Percentiles rank a stretch among this genome's conserved stretches.
phyloP scores from a whole-genome alignment of 1,284 basidiomycete genomes.

The Phylloporus sp. region DNA sequence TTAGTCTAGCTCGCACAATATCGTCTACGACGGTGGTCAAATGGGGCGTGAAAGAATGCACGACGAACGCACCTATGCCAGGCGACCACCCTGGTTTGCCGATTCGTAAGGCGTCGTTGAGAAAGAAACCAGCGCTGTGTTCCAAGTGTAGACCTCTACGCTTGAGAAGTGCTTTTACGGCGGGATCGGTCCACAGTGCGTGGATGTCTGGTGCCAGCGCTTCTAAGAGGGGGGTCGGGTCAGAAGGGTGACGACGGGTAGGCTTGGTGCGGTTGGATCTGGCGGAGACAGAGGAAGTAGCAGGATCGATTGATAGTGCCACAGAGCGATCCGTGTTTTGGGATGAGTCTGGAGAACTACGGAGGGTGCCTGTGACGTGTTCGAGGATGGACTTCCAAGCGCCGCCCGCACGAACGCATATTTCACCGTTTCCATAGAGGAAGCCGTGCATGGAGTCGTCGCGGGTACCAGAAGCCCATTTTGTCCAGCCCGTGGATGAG shows the following conservation, averaged over 20 bases:
- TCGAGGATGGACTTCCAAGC: constrained; percentile 58
- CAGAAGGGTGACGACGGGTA: constrained; percentile 36
- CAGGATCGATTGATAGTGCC: background rate
- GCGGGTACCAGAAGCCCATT: constrained; percentile 31
- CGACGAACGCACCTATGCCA: constrained; percentile 52
- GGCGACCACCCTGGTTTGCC: constrained; percentile 61
- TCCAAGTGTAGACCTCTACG: constrained; percentile 59
- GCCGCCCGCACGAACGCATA: constrained; percentile 64
- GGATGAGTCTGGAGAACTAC: background rate
- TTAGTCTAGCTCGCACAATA: constrained; percentile 69
- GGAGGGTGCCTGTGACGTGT: constrained; percentile 28
- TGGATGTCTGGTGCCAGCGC: constrained; percentile 69
- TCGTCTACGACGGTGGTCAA: constrained; percentile 49
- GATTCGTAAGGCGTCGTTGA: constrained; percentile 71
- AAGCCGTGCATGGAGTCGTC: constrained; percentile 4
- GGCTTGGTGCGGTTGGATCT: constrained; percentile 19
- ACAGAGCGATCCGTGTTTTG: background rate
- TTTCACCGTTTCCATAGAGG: constrained; percentile 40
- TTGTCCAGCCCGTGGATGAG: constrained; percentile 29
- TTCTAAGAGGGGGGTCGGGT: constrained; percentile 60
- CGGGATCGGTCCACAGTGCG: constrained; percentile 65
- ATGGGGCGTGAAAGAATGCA: background rate
- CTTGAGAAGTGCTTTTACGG: constrained; percentile 58
- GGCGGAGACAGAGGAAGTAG: background rate
- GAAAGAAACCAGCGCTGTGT: constrained; percentile 71